Evolutionary conservation across 768 basidiomycete species (phyloP).

Genomic region (Tubosaeta sp.): DNA sequence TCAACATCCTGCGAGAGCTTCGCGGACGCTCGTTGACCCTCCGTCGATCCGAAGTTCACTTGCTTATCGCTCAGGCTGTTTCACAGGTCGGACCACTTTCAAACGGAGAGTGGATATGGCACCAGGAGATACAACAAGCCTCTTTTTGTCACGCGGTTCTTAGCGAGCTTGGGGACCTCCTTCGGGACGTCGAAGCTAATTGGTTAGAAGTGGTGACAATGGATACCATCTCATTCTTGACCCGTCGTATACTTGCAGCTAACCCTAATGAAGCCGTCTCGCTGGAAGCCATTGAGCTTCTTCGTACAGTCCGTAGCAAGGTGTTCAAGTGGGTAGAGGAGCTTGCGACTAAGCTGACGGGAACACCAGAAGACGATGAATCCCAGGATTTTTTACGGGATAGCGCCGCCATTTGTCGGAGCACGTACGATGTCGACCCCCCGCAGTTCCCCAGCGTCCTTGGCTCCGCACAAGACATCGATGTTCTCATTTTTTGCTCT

Average conservation of each 20-base stretch:
- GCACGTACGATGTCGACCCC: conserved; percentile 24
- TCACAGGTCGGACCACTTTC: conserved; percentile 38
- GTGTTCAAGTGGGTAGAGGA: conserved; percentile 35
- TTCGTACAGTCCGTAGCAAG: conserved; percentile 30
- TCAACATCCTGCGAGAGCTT: conserved; percentile 45
- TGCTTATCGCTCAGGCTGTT: conserved; percentile 40
- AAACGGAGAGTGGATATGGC: conserved; percentile 33
- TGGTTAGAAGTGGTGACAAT: conserved; percentile 38
- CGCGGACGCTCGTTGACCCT: conserved; percentile 37
- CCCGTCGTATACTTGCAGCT: conserved; percentile 35
- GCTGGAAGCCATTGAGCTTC: conserved; percentile 17
- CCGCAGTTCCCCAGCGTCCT: conserved; percentile 10
- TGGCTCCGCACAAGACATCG: conserved; percentile 17
- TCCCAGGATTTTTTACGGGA: conserved; percentile 28
- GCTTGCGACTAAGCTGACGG: conserved; percentile 22
- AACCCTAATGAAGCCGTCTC: conserved; percentile 8
- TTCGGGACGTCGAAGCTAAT: conserved; percentile 35
- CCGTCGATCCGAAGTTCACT: conserved; percentile 37
- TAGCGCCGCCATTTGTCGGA: conserved; percentile 37
- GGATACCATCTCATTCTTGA: conserved; percentile 32
- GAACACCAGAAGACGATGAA: conserved; percentile 8
- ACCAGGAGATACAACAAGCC: conserved; percentile 31
- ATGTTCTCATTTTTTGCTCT: conserved; percentile 18
- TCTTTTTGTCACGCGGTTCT: conserved; percentile 37
- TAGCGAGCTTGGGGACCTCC: conserved; percentile 29